Evolutionary conservation across 495 filamentous ascomycete species (phyloP), one percentile per base, ranked within the genome.

Genomic region (Penicillium antarcticum): DNA sequence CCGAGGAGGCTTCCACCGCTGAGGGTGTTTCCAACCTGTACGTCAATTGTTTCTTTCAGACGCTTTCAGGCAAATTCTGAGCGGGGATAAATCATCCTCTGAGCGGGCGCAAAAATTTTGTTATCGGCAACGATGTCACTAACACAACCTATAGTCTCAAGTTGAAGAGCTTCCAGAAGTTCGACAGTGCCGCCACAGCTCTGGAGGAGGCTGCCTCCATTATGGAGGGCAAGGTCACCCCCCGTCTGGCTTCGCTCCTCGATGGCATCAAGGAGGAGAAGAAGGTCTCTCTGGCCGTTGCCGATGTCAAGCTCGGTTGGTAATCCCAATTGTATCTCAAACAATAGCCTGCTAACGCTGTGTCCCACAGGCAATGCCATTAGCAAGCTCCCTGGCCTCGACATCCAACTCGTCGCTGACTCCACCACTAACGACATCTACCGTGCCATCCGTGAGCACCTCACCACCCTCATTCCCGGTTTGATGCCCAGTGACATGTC

Each of bases 181-280:
- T 96, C 71, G 90, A 95, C 60, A 95, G 88, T 66, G 90, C 94
- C 47, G 86, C 87, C 53, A 58, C 70, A 46, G 94, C 95, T 44
- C 73, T 97, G 34, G 87, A 94, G 64, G 94, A 99, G 79, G 86
- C 89, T 55, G 81, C 91, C 23, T 81, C 91, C 18, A 65, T 99
- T 19, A 86, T 89, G 40, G 92, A 97, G 64, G 90, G 91, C 60
- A 97, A 97, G 75, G 90, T 99, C 45, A 92, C 94, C n/a, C 90
- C 92, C 51, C 86, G 90, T 72, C 78, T 99, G 33, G 77, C 87
- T 32, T 77, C 73, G 55, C 80, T 98, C 34, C 83, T 99, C 38
- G 83, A 96, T 52, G 84, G 86, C 32, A 83, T 99, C 70, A 97
- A 97, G 73, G 89, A 95, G 71, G 94, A 99, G 78, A 94, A 95